A percentile compares a stretch with the other conserved stretches of the same genome.
Conservation (phyloP, 768 basidiomycete species). For the Lyophyllum shimeji region DNA sequence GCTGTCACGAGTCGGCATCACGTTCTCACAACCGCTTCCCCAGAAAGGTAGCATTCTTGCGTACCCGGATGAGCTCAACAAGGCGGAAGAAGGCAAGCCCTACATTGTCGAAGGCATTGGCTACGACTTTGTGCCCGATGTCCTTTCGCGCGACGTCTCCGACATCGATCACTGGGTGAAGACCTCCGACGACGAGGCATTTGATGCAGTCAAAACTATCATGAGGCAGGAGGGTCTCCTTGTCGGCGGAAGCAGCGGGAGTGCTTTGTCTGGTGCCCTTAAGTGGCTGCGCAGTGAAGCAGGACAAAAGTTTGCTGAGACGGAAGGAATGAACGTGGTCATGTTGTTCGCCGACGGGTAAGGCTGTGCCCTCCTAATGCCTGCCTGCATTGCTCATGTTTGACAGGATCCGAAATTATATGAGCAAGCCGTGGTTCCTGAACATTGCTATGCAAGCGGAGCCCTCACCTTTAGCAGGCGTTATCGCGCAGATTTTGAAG, state of each 20-base stretch:
- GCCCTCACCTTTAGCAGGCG: constrained; percentile 50
- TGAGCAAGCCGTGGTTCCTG: constrained; percentile 92
- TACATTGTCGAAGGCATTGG: constrained; percentile 97
- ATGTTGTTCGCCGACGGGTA: constrained; percentile 89
- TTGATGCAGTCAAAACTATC: constrained; percentile 67
- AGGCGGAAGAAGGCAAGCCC: constrained; percentile 40
- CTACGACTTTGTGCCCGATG: constrained; percentile 90
- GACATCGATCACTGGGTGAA: constrained; percentile 85
- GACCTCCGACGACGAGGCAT: constrained; percentile 78
- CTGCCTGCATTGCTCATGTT: neutral
- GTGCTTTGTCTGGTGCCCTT: constrained; percentile 75
- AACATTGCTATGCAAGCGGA: constrained; percentile 58
- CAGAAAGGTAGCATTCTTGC: constrained; percentile 91
- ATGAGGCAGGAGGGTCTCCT: constrained; percentile 88
- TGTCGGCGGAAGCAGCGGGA: constrained; percentile 93
- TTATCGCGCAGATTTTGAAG: constrained; percentile 39
- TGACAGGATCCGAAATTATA: constrained; percentile 84
- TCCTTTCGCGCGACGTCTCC: constrained; percentile 61
- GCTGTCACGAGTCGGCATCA: neutral
- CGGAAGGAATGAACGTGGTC: constrained; percentile 82
- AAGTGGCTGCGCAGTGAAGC: constrained; percentile 72
- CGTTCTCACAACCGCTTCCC: constrained; percentile 9
- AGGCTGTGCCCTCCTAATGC: constrained; percentile 24
- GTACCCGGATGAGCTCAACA: constrained; percentile 63
- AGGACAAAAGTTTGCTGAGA: constrained; percentile 62